phyloP scores from a whole-genome alignment of 345 rosid genomes.

The Kernera saxatilis region DNA sequence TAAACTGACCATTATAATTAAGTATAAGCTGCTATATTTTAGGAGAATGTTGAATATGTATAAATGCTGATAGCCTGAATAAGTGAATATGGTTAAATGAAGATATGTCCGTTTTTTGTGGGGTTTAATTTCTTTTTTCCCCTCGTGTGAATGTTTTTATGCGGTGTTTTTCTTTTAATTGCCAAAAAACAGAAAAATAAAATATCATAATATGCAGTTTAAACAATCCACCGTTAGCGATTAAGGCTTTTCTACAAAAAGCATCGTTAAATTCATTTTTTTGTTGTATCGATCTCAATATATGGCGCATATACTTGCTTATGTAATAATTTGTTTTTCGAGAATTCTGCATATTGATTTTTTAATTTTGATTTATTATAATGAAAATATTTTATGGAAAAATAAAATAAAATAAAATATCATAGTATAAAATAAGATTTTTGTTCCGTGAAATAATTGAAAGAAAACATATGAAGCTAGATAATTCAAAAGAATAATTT shows the following conservation, averaged over 20 bases:
- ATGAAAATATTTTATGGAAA: too few relatives aligned
- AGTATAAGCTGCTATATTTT: background rate
- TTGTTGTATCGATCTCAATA: too few relatives aligned
- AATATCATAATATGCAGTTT: background rate
- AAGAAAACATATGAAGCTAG: background rate
- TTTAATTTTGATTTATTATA: too few relatives aligned
- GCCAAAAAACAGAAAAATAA: background rate
- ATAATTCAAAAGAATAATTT: conserved; percentile 13
- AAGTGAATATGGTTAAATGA: conserved; percentile 10
- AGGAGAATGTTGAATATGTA: background rate
- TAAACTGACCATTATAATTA: background rate
- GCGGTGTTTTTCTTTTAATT: background rate
- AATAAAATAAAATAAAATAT: background rate
- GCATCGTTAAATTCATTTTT: too few relatives aligned
- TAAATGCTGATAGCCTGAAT: conserved; percentile 2
- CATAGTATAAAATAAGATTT: background rate
- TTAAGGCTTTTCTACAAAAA: too few relatives aligned
- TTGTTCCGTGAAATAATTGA: background rate
- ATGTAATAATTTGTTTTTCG: too few relatives aligned
- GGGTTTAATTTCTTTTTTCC: background rate
- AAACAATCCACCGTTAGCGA: too few relatives aligned
- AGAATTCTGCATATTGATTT: too few relatives aligned
- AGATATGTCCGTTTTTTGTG: background rate
- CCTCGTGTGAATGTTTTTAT: background rate
- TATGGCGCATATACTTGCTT: too few relatives aligned